Base-by-base conservation (phyloP, 2,329 filamentous ascomycete species). In the Botrytis byssoidea region DNA sequence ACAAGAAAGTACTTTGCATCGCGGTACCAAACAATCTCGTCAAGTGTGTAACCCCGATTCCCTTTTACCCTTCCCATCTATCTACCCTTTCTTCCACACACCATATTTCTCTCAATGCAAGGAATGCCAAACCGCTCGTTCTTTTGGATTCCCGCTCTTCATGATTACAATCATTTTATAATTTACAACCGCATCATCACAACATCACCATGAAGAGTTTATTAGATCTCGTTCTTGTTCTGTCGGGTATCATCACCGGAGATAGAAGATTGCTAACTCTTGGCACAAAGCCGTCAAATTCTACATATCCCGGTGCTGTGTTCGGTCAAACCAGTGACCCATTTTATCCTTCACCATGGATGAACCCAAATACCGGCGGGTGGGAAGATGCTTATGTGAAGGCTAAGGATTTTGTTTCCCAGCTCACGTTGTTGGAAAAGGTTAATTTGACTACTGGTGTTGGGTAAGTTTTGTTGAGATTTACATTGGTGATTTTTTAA, bases 401-500 rank as follows among this genome's bases (percentile, higher is more conserved):
- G 78, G 93, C 93, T 0, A 87, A 89, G 74, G 83, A 85, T 4
- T 83, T 95, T 42, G 92, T 95, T 20, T 88, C 89, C 70, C 87
- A 89, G 69, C 92, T 95, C 90, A 95, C 92, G 0, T 82, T 95
- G 71, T 90, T 92, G 5, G 93, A 95, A 81, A 95, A 95, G 83
- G 94, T 98, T 83, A 98, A 98, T 82, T 82, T 99, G 76, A 98
- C 95, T 4, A 98, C 95, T 0, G 95, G 95, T 82, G 90, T 91
- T 42, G 79, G 78, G 48, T 79, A 46, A 65, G 57, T 55, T 55
- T 64, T 10, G 3, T 20, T 3, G 22, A 9, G 5, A 8, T 22
- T n/a, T 6, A 66, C 35, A 46, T 44, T 55, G 40, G 6, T 65
- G 46, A 72, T 9, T n/a, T 18, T 1, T 12, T 16, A 16, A 37